Conservation (phyloP, 345 rosid species). For the Pistacia atlantica region DNA sequence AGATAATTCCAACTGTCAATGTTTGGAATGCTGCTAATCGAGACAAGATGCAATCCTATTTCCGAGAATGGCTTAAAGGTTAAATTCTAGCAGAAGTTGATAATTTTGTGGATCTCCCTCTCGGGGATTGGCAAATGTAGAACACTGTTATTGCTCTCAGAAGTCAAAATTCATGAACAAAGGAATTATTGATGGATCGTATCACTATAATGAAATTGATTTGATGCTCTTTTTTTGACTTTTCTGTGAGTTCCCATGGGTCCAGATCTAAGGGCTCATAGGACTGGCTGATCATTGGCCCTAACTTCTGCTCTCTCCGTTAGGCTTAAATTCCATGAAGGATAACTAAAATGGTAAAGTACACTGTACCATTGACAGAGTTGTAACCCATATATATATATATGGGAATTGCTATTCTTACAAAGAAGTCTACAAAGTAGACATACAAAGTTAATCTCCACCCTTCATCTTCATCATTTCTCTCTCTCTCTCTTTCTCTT, state of each 20-base stretch:
- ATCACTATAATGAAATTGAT: background rate
- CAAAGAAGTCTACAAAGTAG: too few relatives aligned
- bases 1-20: conserved; percentile 82
- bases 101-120: background rate
- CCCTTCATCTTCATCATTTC: too few relatives aligned
- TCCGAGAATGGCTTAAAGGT: conserved; percentile 66
- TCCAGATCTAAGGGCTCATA: background rate
- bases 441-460: too few relatives aligned
- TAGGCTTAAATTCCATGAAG: background rate
- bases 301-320: background rate
- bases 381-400: background rate
- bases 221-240: background rate
- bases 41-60: conserved; percentile 74
- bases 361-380: background rate
- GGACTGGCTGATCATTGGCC: background rate
- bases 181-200: background rate
- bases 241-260: background rate
- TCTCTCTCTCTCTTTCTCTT: too few relatives aligned
- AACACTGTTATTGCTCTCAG: background rate
- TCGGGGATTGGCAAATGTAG: background rate
- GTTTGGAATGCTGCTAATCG: conserved; percentile 56
- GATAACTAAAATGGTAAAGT: background rate
- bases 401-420: too few relatives aligned
- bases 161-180: background rate
- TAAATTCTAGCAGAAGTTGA: conserved; percentile 10